phyloP scores from a whole-genome alignment of 2,329 filamentous ascomycete genomes.

The Didymella segeticola region DNA sequence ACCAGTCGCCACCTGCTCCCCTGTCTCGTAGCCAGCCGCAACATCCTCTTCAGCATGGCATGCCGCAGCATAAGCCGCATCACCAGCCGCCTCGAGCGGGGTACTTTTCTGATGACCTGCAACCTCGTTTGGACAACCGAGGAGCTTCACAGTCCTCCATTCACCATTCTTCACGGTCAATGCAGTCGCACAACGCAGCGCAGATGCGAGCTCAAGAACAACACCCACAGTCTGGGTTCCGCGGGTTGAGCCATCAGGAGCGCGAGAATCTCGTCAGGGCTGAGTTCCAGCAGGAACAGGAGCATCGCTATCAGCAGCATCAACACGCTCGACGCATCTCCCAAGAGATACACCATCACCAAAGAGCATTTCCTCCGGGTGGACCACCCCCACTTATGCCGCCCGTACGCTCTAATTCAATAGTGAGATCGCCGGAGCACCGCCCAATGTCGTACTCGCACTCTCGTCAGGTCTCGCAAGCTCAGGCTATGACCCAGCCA shows the following conservation, averaged over 20 bases:
- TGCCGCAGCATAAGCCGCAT: conserved; percentile 39
- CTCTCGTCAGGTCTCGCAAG: conserved; percentile 34
- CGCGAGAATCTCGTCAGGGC: conserved; percentile 32
- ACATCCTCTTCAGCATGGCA: conserved; percentile 35
- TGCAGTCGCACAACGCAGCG: conserved; percentile 38
- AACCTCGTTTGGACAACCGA: conserved; percentile 38
- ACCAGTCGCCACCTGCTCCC: conserved; percentile 40
- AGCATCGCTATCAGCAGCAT: conserved; percentile 37
- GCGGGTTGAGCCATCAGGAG: conserved; percentile 35
- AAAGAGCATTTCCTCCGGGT: conserved; percentile 33
- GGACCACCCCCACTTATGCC: conserved; percentile 28
- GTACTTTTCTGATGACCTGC: conserved; percentile 46
- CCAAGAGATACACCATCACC: conserved; percentile 37
- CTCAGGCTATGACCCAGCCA: conserved; percentile 31
- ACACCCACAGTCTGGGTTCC: conserved; percentile 35
- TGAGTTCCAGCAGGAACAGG: conserved; percentile 42
- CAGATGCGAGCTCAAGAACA: conserved; percentile 39
- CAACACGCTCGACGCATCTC: conserved; percentile 42
- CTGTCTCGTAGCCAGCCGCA: conserved; percentile 33
- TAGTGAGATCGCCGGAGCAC: conserved; percentile 40
- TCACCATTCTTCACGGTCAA: conserved; percentile 28
- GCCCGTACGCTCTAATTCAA: conserved; percentile 36
- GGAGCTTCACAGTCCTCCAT: conserved; percentile 37
- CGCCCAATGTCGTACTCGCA: conserved; percentile 40
- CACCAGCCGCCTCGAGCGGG: conserved; percentile 43